Evolutionary conservation across 164 flowering plant genomes (phyloP).

Genomic region (Amborella trichopoda): DNA sequence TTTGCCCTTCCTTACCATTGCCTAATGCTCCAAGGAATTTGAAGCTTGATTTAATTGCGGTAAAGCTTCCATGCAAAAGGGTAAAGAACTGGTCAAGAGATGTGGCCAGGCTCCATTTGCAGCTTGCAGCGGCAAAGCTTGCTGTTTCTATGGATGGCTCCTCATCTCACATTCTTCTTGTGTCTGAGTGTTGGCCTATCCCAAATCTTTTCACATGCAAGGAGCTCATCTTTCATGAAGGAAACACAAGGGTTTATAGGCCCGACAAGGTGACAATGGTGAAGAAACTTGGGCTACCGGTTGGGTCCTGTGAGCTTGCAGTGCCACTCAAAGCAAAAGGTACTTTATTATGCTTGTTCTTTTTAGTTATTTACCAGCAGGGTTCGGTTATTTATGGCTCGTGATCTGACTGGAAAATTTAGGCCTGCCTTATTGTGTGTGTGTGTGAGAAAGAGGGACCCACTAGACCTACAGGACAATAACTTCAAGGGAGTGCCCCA

Average conservation of each 20-base stretch:
- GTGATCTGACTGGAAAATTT: too few species aligned
- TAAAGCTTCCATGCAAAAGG: constrained; percentile 43
- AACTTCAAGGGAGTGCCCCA: too few species aligned
- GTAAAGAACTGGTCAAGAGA: constrained; percentile 42
- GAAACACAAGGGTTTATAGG: constrained; percentile 34
- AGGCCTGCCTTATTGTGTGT: too few species aligned
- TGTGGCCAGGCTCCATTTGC: constrained; percentile 52
- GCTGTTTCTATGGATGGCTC: constrained; percentile 26
- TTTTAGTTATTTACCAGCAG: too few species aligned
- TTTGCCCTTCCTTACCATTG: constrained; percentile 30
- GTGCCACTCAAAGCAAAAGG: constrained; percentile 34
- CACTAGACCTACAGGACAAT: too few species aligned
- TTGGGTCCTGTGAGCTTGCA: constrained; percentile 53
- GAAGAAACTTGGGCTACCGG: constrained; percentile 41
- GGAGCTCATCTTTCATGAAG: constrained; percentile 31
- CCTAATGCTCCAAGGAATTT: constrained; percentile 16
- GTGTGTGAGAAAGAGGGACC: too few species aligned
- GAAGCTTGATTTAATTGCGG: constrained; percentile 34
- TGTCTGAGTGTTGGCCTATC: constrained; percentile 42
- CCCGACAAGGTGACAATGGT: constrained; percentile 24
- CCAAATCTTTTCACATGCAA: constrained; percentile 56
- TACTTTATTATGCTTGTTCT: constrained; percentile 7
- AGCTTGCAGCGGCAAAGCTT: constrained; percentile 46
- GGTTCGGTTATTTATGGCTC: too few species aligned
- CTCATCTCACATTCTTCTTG: constrained; percentile 28